Conservation (phyloP, 2,329 filamentous ascomycete species). For the Ceratocystis cacaofunesta region DNA sequence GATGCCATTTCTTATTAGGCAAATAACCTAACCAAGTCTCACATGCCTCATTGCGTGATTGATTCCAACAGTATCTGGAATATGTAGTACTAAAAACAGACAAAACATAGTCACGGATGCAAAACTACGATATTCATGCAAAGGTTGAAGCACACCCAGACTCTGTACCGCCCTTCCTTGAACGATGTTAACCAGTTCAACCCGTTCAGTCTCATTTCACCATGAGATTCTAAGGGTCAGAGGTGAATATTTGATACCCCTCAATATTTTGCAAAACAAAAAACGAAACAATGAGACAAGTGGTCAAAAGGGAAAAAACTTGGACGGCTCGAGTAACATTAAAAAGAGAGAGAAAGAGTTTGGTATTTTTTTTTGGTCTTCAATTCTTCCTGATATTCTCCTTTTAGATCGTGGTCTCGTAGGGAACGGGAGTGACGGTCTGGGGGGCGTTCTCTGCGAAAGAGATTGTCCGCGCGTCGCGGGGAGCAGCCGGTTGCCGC, state of each 20-base stretch:
- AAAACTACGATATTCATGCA: not conserved
- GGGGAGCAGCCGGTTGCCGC: slow-evolving; percentile 68
- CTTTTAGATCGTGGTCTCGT: slow-evolving; percentile 94
- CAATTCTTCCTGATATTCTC: slow-evolving; percentile 18
- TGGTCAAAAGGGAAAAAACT: slow-evolving; percentile 1
- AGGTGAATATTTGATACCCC: not conserved
- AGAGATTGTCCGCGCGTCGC: slow-evolving; percentile 65
- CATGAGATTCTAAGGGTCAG: too few relatives aligned
- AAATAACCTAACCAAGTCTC: not conserved
- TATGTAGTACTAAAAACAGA: too few relatives aligned
- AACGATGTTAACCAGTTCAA: not conserved
- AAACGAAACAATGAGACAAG: not conserved
- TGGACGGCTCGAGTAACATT: slow-evolving; percentile 11
- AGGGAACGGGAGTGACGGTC: slow-evolving; percentile 80
- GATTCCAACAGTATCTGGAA: not conserved
- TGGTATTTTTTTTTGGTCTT: slow-evolving; percentile 17
- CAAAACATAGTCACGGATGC: not conserved
- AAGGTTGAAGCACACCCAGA: not conserved
- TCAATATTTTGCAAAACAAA: not conserved
- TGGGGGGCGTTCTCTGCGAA: slow-evolving; percentile 73
- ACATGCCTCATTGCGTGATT: not conserved
- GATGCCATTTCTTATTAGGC: not conserved
- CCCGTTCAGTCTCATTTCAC: too few relatives aligned
- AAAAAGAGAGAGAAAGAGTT: slow-evolving; percentile 17
- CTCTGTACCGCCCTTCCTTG: not conserved